Percentiles rank a stretch among this genome's conserved stretches.
These are phyloP conservation scores for Chlamydomonas sp. DNA, from an alignment of 139 green algal genomes.

Conservation along the genomic window DNA sequence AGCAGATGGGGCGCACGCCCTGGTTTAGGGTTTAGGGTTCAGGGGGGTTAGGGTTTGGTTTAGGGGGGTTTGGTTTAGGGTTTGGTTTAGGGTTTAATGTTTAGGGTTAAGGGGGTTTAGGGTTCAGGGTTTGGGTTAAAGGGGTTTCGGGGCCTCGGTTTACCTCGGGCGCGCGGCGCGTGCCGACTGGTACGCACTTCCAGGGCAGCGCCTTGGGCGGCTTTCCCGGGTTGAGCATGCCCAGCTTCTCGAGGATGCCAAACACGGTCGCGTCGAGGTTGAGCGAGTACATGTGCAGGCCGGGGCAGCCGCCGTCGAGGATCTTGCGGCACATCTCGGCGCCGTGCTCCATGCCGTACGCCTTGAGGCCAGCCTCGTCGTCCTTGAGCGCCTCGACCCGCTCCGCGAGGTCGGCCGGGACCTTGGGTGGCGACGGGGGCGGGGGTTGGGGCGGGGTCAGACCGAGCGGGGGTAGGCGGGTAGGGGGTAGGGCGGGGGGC, in stretches of 20 bases:
- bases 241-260: conserved; percentile 71
- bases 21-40: conserved; percentile 27
- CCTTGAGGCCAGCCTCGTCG: conserved; percentile 85
- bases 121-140: neutral
- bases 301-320: conserved; percentile 59
- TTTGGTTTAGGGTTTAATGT: neutral
- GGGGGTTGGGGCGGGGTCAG: too few species aligned
- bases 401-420: conserved; percentile 69
- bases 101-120: neutral
- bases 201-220: neutral
- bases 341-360: conserved; percentile 82
- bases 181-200: conserved; percentile 2
- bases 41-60: neutral
- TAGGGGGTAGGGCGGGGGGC: too few species aligned
- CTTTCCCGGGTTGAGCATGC: conserved; percentile 50
- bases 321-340: conserved; percentile 84
- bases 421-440: too few species aligned
- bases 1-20: conserved; percentile 76
- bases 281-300: conserved; percentile 95
- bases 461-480: too few species aligned
- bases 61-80: neutral
- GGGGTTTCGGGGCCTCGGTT: neutral
- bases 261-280: conserved; percentile 78
- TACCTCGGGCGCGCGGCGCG: neutral
- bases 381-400: conserved; percentile 89